Percentiles rank a stretch among this genome's conserved stretches.
These are phyloP conservation scores for Sphaerostilbella broomeana DNA, from an alignment of 2,329 filamentous ascomycete species.

Conservation along the genomic window DNA sequence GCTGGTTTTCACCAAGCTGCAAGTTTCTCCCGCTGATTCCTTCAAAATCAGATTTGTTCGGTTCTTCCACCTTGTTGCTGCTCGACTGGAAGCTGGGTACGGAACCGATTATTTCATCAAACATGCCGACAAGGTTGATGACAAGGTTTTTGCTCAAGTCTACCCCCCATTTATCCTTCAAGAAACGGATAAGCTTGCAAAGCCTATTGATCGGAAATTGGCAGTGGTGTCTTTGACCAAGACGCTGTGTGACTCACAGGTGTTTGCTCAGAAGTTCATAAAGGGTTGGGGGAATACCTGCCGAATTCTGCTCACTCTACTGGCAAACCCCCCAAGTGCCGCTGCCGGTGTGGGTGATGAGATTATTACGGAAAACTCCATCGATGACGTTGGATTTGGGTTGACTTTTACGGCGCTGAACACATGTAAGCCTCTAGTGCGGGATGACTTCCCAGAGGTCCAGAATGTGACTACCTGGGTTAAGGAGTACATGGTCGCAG, in stretches of 20 bases:
- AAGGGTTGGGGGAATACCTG: constrained; percentile 91
- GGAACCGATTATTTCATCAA: constrained; percentile 89
- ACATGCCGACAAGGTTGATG: constrained; percentile 75
- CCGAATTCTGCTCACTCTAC: constrained; percentile 78
- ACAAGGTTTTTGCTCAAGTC: constrained; percentile 71
- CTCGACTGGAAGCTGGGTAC: constrained; percentile 69
- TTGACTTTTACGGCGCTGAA: constrained; percentile 91
- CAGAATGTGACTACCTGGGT: constrained; percentile 82
- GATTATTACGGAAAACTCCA: constrained; percentile 76
- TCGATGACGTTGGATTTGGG: constrained; percentile 92
- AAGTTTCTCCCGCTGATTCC: constrained; percentile 64
- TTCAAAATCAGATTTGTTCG: constrained; percentile 83
- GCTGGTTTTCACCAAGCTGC: constrained; percentile 71
- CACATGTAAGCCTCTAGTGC: constrained; percentile 69
- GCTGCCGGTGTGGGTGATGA: constrained; percentile 62
- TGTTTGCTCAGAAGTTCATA: constrained; percentile 74
- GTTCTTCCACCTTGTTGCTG: constrained; percentile 89
- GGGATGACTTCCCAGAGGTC: constrained; percentile 82
- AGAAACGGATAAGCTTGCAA: constrained; percentile 79
- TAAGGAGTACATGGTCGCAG: constrained; percentile 65
- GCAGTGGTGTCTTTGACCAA: constrained; percentile 92
- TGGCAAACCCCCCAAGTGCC: constrained; percentile 77
- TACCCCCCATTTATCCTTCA: constrained; percentile 84
- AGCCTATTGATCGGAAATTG: constrained; percentile 84
- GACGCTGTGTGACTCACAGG: constrained; percentile 76